Base-by-base conservation (phyloP, 345 rosid species). In the Arabidopsis thaliana region DNA sequence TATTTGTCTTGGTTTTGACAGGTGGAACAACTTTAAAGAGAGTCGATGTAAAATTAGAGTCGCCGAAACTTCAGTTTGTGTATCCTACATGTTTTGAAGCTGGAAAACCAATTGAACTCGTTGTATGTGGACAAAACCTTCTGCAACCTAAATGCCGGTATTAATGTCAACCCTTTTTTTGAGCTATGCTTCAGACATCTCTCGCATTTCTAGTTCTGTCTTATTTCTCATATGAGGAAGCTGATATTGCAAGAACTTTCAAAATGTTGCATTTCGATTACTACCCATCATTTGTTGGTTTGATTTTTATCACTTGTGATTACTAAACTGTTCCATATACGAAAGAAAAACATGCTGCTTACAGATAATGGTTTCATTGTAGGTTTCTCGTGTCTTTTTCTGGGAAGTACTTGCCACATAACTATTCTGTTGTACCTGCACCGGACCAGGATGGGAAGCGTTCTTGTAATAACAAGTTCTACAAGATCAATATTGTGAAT, bases 11-110 rank as follows among this genome's bases (percentile, higher is more conserved):
- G 33, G 50, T 4, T 52, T 59, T 41, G 38, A 44, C 82, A 92
- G 97, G 86, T 81, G 98, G 87, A 79, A 78, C 81, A 73, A 82
- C 96, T 24, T 79, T 95, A 62, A 70, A 59, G 61, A 82, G 85
- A 85, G 82, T 88, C 59, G 82, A 86, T 74, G 78, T 72, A 67
- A 78, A 85, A 80, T 67, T 82, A 65, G 84, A 32, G 52, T 83
- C 89, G 23, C 98, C 98, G 2, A 85, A 81, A 78, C 97, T 92
- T 82, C 97, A 90, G 75, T 89, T 80, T 83, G 91, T 95, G 76
- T 83, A 89, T 80, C 98, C 99, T 55, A 75, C 80, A 68, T 90
- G 85, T 82, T 92, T 95, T 82, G 97, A 90, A 87, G 97, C 97
- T 73, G 97, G 97, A 75, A 87, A 84, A 75, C 96, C 97, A 46